A percentile compares a stretch with the other conserved stretches of the same genome.
Evolutionary conservation across 2,329 filamentous ascomycete genomes (phyloP).

Genomic region (Tolypocladium tropicale): DNA sequence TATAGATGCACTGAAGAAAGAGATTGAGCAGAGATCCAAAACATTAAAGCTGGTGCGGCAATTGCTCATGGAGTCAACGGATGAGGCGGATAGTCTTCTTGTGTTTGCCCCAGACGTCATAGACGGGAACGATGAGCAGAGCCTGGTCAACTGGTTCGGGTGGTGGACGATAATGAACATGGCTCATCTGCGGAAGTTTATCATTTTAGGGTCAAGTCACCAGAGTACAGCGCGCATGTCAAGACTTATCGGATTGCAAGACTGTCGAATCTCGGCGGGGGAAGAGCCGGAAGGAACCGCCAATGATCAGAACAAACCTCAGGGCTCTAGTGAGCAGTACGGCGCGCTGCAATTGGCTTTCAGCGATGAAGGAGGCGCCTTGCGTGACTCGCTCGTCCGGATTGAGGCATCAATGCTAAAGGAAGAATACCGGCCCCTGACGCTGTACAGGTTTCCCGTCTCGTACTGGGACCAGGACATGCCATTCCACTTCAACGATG

Average conservation of each 20-base stretch:
- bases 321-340: background rate
- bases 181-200: slow-evolving; percentile 42
- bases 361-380: background rate
- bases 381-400: background rate
- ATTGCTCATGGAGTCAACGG: slow-evolving; percentile 7
- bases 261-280: slow-evolving; percentile 22
- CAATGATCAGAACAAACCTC: slow-evolving; percentile 11
- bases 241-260: slow-evolving; percentile 12
- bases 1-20: slow-evolving; percentile 1
- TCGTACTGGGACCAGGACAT: slow-evolving; percentile 24
- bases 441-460: slow-evolving; percentile 28
- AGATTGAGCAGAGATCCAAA: slow-evolving; percentile 12
- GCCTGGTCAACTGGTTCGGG: slow-evolving; percentile 52
- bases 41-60: slow-evolving; percentile 9
- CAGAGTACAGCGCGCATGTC: slow-evolving; percentile 10
- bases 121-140: slow-evolving; percentile 50
- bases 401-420: background rate
- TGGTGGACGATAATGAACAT: slow-evolving; percentile 42
- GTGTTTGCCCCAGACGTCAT: slow-evolving; percentile 37
- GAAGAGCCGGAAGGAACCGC: slow-evolving; percentile 19
- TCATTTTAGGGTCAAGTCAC: slow-evolving; percentile 39
- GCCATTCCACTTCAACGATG: slow-evolving; percentile 12
- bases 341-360: background rate
- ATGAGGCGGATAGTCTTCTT: slow-evolving; percentile 20
- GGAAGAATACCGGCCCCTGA: slow-evolving; percentile 9